Evolutionary conservation across 116 monocot species (phyloP).

Genomic region (Dioscorea cayenensis): DNA sequence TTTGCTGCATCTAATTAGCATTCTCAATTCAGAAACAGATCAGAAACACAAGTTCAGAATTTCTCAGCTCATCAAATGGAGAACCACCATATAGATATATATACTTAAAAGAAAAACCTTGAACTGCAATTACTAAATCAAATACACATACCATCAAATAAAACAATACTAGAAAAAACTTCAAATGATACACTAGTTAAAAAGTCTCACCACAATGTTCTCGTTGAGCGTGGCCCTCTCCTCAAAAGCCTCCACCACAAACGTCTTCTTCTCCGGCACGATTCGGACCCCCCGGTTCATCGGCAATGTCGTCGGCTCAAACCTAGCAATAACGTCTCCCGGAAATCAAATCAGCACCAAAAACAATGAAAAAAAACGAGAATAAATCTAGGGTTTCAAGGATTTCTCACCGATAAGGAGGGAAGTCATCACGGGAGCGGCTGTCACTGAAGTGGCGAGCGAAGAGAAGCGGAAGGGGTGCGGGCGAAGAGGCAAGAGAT

Average conservation of each 20-base stretch:
- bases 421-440: slow-evolving; percentile 42
- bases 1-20: too few species aligned
- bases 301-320: slow-evolving; percentile 30
- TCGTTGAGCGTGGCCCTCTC: slow-evolving; percentile 83
- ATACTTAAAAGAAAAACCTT: too few species aligned
- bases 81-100: too few species aligned
- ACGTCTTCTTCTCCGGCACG: slow-evolving; percentile 92
- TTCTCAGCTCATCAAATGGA: too few species aligned
- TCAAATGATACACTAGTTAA: background rate
- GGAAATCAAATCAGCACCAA: too few species aligned
- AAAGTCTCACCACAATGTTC: slow-evolving; percentile 73
- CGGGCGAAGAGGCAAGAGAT: background rate
- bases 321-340: slow-evolving; percentile 22
- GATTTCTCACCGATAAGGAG: slow-evolving; percentile 13
- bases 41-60: too few species aligned
- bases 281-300: slow-evolving; percentile 85
- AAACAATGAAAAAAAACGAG: background rate
- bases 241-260: slow-evolving; percentile 77
- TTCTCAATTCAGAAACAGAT: too few species aligned
- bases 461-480: slow-evolving; percentile 5
- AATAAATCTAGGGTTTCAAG: background rate
- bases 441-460: slow-evolving; percentile 39
- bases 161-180: background rate
- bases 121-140: background rate
- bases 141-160: background rate